These are phyloP conservation scores for Lablab purpureus DNA, from an alignment of 306 rosid species.

Conservation along the genomic window DNA sequence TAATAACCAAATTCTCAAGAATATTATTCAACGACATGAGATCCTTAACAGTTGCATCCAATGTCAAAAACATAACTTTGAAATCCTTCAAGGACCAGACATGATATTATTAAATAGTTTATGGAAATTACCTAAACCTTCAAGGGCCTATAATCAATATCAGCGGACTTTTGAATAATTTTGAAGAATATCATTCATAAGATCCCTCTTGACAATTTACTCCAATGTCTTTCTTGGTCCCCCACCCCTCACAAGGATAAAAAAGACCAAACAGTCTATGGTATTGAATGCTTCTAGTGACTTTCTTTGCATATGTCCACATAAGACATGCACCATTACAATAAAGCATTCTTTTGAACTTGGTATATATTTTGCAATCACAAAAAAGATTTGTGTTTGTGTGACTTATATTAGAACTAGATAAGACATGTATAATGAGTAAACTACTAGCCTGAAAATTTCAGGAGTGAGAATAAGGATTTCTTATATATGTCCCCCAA, in stretches of 20 bases:
- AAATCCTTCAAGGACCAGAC: background rate
- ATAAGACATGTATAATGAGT: too few species aligned
- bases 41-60: background rate
- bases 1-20: background rate
- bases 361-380: background rate
- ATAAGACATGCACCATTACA: background rate
- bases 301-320: too few species aligned
- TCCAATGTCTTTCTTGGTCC: background rate
- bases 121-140: background rate
- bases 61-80: background rate
- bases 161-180: background rate
- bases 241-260: background rate
- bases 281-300: background rate
- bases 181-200: background rate
- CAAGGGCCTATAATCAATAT: background rate
- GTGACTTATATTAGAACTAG: too few species aligned
- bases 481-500: too few species aligned
- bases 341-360: background rate
- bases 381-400: background rate
- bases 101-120: background rate
- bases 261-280: background rate
- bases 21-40: background rate
- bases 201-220: background rate
- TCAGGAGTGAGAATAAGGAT: too few species aligned
- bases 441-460: too few species aligned